Base-by-base conservation (phyloP, 176 grass and related monocot species). In the Avena eriantha region DNA sequence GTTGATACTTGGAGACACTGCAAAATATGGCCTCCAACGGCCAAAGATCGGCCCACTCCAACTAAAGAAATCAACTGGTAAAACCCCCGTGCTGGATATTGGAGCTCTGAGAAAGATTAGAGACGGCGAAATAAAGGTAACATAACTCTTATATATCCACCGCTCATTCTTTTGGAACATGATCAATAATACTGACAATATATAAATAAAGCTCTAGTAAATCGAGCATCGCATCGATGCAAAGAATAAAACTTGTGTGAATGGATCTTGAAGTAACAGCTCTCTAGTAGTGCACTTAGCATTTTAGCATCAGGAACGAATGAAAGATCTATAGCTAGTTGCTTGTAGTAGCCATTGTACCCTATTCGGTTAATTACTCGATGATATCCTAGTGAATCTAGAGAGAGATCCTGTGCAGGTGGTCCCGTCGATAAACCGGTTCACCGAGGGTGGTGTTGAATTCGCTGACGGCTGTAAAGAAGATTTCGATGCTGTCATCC, bases 61-160 rank as follows among this genome's bases (percentile, higher is more conserved):
- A 67, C 88, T 94, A 73, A 98, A 98, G 81, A 82, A 24, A 29
- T 82, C 78, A 67, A 87, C 93, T 0, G 93, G 96, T 0, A 98
- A 98, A 89, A 95, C 96, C 3, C 96, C 96, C 0, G 91, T 95
- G 3, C 91, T 98, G 0, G 93, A 98, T 8, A 87, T 98, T 1
- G 96, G 96, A 67, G 84, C 96, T 80, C 69, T 98, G 0, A 54
- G 3, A 72, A 98, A 98, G 86, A 95, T 98, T 17, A 94, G 78
- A 80, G 88, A 68, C 1, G 81, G 86, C 1, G 51, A 91, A 83
- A 98, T 98, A 72, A 94, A 95, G 96, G 92, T 92, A 90, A 19
- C 5, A 49, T 33, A 65, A 10, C 34, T 36, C 29, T 41, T 41
- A 41, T 41, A 21, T 23, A 56, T 66, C 22, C 6, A 10, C 39